Conservation (phyloP, 2,329 filamentous ascomycete genomes). For the Zymoseptoria crescenta region DNA sequence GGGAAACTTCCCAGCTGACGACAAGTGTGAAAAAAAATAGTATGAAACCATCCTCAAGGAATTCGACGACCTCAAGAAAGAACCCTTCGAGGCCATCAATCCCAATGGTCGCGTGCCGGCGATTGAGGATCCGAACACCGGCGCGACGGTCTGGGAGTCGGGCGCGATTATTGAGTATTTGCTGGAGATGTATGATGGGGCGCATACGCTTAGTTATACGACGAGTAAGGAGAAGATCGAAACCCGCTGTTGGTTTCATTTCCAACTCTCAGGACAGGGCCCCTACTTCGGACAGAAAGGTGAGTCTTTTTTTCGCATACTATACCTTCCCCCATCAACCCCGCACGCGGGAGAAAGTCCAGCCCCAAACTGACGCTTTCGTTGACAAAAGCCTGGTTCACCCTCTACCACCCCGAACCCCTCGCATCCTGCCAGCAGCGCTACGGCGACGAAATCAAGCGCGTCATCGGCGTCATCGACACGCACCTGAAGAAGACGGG, state of each 20-base stretch:
- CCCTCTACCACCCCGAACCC: conserved; percentile 35
- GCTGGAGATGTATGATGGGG: conserved; percentile 25
- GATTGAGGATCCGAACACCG: conserved; percentile 41
- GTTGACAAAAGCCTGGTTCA: conserved; percentile 30
- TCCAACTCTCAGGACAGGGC: conserved; percentile 30
- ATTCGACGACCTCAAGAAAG: conserved; percentile 35
- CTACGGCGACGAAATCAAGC: conserved; percentile 38
- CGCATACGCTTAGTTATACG: conserved; percentile 20
- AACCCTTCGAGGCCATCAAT: conserved; percentile 33
- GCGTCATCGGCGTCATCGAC: conserved; percentile 40
- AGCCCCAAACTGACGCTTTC: too few relatives aligned
- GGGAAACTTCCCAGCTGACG: conserved; percentile 24
- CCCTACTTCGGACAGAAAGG: conserved; percentile 37
- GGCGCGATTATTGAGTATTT: conserved; percentile 25
- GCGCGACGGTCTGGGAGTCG: conserved; percentile 33
- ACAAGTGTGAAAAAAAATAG: neutral
- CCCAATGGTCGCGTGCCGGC: conserved; percentile 39
- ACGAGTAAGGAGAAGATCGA: conserved; percentile 17
- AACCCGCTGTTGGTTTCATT: conserved; percentile 25
- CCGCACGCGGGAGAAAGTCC: too few relatives aligned
- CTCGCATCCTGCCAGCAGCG: conserved; percentile 36
- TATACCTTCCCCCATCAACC: too few relatives aligned
- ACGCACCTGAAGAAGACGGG: conserved; percentile 27
- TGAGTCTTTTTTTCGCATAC: too few relatives aligned
- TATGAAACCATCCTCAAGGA: conserved; percentile 31